phyloP scores from a whole-genome alignment of 805 yeast species.

The Monosporozyma unispora region DNA sequence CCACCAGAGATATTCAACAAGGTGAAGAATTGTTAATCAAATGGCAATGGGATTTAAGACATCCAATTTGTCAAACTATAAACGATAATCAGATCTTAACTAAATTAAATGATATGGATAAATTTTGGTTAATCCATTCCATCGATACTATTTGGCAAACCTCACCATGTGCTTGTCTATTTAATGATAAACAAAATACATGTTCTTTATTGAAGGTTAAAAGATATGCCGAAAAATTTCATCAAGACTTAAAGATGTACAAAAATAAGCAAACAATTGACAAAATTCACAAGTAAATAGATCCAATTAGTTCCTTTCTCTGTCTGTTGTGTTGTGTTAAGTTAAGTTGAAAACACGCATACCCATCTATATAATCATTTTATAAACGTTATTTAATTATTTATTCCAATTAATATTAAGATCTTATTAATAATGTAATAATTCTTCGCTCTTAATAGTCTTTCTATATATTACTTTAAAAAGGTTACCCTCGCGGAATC shows the following conservation, averaged over 20 bases:
- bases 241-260: constrained; percentile 1
- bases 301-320: neutral
- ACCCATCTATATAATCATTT: neutral
- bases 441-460: neutral
- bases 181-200: constrained; percentile 20
- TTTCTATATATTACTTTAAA: neutral
- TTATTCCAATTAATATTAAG: neutral
- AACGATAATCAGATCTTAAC: constrained; percentile 42
- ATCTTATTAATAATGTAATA: neutral
- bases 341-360: no score
- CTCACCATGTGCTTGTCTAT: constrained; percentile 44
- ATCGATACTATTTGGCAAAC: constrained; percentile 53
- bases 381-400: neutral
- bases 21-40: constrained; percentile 69
- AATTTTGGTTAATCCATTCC: constrained; percentile 47
- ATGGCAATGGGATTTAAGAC: constrained; percentile 84
- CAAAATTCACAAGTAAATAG: neutral
- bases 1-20: constrained; percentile 45
- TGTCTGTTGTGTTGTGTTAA: no score
- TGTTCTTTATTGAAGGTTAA: constrained; percentile 58
- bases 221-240: constrained; percentile 48
- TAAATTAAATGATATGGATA: constrained; percentile 43
- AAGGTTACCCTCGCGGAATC: neutral
- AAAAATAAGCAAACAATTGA: neutral
- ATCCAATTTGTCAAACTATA: constrained; percentile 58